Base-by-base conservation (phyloP, 2,329 filamentous ascomycete genomes). In the Diaporthe ilicicola region DNA sequence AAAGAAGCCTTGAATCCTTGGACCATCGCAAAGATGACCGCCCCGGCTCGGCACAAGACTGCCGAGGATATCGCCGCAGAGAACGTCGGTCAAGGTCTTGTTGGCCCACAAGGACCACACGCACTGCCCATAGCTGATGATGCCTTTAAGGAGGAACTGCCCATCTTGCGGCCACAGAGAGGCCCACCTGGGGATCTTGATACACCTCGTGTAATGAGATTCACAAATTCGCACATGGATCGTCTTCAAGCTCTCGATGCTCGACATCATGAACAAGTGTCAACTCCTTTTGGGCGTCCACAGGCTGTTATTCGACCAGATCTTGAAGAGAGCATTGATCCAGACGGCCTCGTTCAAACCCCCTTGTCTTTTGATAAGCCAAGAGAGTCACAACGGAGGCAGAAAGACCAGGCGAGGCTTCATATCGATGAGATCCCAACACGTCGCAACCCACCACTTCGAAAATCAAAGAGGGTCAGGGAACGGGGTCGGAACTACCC, bases 11-110 rank as follows among this genome's bases (percentile, higher is more conserved):
- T 82, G 7, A 83, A 84, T 69, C 82, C 82, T 27, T 84, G 81
- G 81, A 72, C 78, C 8, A 82, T 83, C 73, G 80, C 82, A 34
- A 83, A 81, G 71, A 76, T 81, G 75, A 79, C 75, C 42, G 74
- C 76, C n/a, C 73, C 76, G 37, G 44, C 56, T 48, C 65, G 65
- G 19, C 64, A 62, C 29, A 22, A 22, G 19, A 15, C 39, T 27
- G 44, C 46, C 32, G 12, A n/a, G 7, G 17, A 62, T 44, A 10
- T 5, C 34, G 15, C 50, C 5, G 27, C 32, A n/a, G 15, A 13
- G 9, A 29, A 29, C 17, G 15, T 24, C 34, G 6, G 29, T 54
- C 64, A 42, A n/a, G 17, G 13, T 19, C 4, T 50, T 56, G n/a
- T 8, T 29, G 50, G 44, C 27, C 4, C 22, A 10, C 34, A 59